Percentiles rank a stretch among this genome's conserved stretches.
phyloP scores from a whole-genome alignment of 495 filamentous ascomycete species.

The Penicillium lagena region DNA sequence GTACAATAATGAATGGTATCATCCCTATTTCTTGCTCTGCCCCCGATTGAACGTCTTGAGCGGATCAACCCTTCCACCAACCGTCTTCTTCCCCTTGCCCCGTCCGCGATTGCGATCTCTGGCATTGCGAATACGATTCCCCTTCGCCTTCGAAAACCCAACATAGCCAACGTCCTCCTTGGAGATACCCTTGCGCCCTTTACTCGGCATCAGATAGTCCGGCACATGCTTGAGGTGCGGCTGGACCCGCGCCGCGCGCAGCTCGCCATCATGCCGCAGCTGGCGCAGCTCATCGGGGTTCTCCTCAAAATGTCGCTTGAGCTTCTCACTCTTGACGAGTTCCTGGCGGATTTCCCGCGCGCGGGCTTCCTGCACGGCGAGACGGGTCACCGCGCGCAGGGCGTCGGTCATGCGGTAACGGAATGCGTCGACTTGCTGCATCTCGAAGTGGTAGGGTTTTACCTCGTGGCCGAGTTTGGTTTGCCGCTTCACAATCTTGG shows the following conservation, averaged over 20 bases:
- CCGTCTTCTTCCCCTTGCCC: slow-evolving; percentile 46
- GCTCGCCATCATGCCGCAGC: slow-evolving; percentile 84
- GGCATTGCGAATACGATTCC: slow-evolving; percentile 69
- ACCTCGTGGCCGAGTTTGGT: slow-evolving; percentile 67
- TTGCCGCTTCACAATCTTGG: slow-evolving; percentile 67
- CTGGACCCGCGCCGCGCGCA: slow-evolving; percentile 72
- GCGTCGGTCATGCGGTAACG: slow-evolving; percentile 92
- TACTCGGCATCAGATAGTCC: slow-evolving; percentile 83
- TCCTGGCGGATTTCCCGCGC: slow-evolving; percentile 82
- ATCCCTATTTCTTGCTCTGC: slow-evolving; percentile 17
- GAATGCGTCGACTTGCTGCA: slow-evolving; percentile 87
- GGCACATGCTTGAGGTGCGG: slow-evolving; percentile 92
- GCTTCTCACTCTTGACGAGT: slow-evolving; percentile 82
- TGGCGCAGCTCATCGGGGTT: slow-evolving; percentile 84
- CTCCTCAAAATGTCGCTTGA: slow-evolving; percentile 94
- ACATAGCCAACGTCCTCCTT: slow-evolving; percentile 64
- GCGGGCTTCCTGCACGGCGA: slow-evolving; percentile 84
- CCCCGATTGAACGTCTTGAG: slow-evolving; percentile 77
- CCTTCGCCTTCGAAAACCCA: slow-evolving; percentile 62
- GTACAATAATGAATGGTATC: slow-evolving; percentile 13
- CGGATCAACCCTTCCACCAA: slow-evolving; percentile 63
- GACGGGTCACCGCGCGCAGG: slow-evolving; percentile 68
- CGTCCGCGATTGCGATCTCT: slow-evolving; percentile 54
- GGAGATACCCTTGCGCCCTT: slow-evolving; percentile 61
- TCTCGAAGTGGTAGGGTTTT: slow-evolving; percentile 88